Percentiles rank a stretch among this genome's conserved stretches.
These are phyloP conservation scores for Kodamaea kaohsiungensis DNA, from an alignment of 805 yeast genomes.

Conservation along the genomic window DNA sequence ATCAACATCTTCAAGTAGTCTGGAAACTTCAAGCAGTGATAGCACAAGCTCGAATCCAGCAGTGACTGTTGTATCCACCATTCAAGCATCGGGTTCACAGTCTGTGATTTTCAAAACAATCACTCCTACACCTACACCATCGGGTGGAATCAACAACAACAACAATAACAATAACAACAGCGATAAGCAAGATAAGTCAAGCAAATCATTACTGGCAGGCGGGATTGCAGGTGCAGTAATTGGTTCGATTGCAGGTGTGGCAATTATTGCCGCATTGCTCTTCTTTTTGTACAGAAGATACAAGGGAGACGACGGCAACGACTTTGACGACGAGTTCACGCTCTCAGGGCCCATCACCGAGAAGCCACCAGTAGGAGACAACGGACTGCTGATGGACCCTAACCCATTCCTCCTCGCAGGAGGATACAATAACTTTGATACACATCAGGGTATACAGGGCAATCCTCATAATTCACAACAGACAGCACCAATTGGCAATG, in stretches of 20 bases:
- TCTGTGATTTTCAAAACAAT: conserved; percentile 25
- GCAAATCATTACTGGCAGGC: conserved; percentile 34
- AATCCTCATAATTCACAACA: conserved; percentile 4
- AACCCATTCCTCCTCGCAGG: conserved; percentile 25
- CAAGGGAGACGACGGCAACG: conserved; percentile 17
- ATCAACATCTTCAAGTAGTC: conserved; percentile 3
- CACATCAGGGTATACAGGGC: conserved; percentile 3
- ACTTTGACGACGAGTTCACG: conserved; percentile 36
- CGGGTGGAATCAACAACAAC: conserved; percentile 7
- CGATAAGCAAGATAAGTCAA: conserved; percentile 3
- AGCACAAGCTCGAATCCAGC: conserved; percentile 13
- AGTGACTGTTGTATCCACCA: conserved; percentile 10
- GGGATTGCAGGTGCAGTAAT: conserved; percentile 45
- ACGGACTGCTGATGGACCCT: conserved; percentile 15
- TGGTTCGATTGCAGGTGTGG: conserved; percentile 43
- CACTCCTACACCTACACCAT: conserved; percentile 18
- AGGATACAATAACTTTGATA: conserved; percentile 18
- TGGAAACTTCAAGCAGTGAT: conserved; percentile 13
- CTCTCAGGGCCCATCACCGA: conserved; percentile 28
- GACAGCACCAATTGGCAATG: conserved; percentile 3
- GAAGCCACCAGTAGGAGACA: conserved; percentile 13
- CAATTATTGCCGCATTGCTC: conserved; percentile 22
- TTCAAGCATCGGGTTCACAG: conserved; percentile 13
- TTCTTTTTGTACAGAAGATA: conserved; percentile 18
- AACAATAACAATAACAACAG: conserved; percentile 9